A percentile compares a stretch with the other conserved stretches of the same genome.
Conservation (phyloP, 1,284 basidiomycete genomes). For the Moniliophthora roreri region DNA sequence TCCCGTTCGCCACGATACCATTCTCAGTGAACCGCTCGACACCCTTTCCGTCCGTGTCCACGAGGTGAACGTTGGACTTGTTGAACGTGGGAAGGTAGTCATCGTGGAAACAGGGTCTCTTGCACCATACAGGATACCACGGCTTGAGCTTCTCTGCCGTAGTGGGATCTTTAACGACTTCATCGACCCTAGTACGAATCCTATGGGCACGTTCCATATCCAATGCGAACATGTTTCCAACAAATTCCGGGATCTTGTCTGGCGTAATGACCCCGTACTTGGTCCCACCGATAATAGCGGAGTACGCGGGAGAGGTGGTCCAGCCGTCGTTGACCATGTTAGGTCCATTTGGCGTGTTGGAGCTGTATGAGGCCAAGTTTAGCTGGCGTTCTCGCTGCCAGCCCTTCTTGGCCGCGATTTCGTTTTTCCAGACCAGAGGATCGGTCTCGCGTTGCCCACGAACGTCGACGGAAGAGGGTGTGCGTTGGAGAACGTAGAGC, state of each 20-base stretch:
- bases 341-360: not conserved
- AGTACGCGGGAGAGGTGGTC: conserved; percentile 6
- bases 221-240: conserved; percentile 10
- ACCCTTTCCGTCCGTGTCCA: conserved; percentile 20
- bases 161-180: conserved; percentile 15
- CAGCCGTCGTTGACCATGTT: conserved; percentile 17
- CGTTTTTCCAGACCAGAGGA: conserved; percentile 6
- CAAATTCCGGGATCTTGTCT: conserved; percentile 14
- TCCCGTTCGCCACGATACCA: conserved; percentile 14
- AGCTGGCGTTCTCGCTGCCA: conserved; percentile 13
- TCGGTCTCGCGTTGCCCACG: conserved; percentile 16
- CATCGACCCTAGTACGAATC: conserved; percentile 12
- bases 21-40: conserved; percentile 9
- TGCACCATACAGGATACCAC: conserved; percentile 12
- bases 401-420: conserved; percentile 11
- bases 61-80: conserved; percentile 16
- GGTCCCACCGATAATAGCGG: conserved; percentile 12
- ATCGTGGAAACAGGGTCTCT: conserved; percentile 9
- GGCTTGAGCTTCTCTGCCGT: conserved; percentile 18
- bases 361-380: conserved; percentile 10
- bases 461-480: conserved; percentile 18
- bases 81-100: conserved; percentile 19
- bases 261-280: conserved; percentile 9
- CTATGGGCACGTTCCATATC: conserved; percentile 11
- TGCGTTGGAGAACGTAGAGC: conserved; percentile 21